Evolutionary conservation across 768 basidiomycete genomes (phyloP), one percentile per base, ranked within the genome.

Genomic region (Lepiota subincarnata): DNA sequence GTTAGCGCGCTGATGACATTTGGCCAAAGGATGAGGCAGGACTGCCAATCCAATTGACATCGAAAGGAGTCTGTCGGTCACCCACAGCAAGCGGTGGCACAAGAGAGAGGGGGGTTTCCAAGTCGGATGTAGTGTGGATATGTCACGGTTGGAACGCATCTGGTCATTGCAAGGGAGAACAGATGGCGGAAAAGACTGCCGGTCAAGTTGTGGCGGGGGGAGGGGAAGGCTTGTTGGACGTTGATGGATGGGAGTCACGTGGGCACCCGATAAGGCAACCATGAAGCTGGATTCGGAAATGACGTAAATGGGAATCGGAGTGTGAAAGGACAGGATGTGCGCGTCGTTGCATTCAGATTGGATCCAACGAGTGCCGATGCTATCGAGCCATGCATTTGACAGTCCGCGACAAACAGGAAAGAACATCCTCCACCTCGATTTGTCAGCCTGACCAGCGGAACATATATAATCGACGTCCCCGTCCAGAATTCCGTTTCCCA

Each of bases 381-480:
- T 24, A 48, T 41, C 46, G 18, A 48, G 26, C 46, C 22, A 54
- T 54, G 53, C 44, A 53, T 47, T 48, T 54, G 53, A 54, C 53
- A 64, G 60, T 63, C 59, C 59, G 56, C 63, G 57, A 61, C 59
- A 63, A 62, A 63, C 55, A 58, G 41, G 44, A 60, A 54, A 57
- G 20, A 51, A 42, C 40, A 44, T 61, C 47, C 54, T 55, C 45
- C 50, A 57, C 61, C 57, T 49, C 48, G 66, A 72, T 75, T 74
- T 65, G 73, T 72, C 68, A 76, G 68, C 74, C 62, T 53, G 50
- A 60, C 65, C 66, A 59, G 59, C 60, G 46, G 62, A 67, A 64
- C 72, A 76, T 74, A 73, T 67, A 70, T 68, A 70, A 60, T 61
- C 51, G 54, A 56, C 65, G 41, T 41, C 39, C 43, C 12, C 48